Base-by-base conservation (phyloP, 2,329 filamentous ascomycete genomes). In the Botryosphaeria dothidea region DNA sequence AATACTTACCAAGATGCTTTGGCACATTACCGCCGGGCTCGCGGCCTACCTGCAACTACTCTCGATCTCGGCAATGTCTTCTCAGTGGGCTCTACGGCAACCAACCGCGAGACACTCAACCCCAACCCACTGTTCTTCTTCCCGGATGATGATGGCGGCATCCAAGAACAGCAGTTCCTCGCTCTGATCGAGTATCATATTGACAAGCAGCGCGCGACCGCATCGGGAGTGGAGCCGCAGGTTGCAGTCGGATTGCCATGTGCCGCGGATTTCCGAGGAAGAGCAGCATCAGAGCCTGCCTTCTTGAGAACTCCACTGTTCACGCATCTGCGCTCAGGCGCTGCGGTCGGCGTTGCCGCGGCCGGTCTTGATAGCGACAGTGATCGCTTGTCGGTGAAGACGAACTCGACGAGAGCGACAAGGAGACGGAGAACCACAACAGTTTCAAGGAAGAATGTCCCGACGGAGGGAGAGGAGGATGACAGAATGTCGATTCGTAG, bases 1-100 rank as follows among this genome's bases (percentile, higher is more conserved):
- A 73, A 73, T 52, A 66, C 74, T 1, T 76, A 73, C 58, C 69
- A 75, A n/a, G 74, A 76, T 49, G 60, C 67, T 2, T 57, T 75
- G 3, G 72, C 74, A 4, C 67, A 67, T 0, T 67, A 73, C 23
- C 71, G 72, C 17, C 68, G 64, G 11, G 11, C 25, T 7, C 58
- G 45, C 3, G 71, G 70, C 3, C 65, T 71, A 2, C 46, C 62
- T 19, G 67, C 58, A 7, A 66, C 64, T 2, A 43, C 56, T 8
- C 34, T 64, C 17, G 57, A 71, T 15, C 67, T 77, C 9, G 69
- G 71, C 8, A n/a, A 67, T 3, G 69, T 78, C 25, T 61, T 51
- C 5, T 75, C 69, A n/a, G 69, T 70, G 1, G 74, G 74, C 17
- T 41, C 38, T 11, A 45, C 49, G 1, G 61, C 61, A n/a, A 41